A percentile compares a stretch with the other conserved stretches of the same genome.
Conservation (phyloP, 2,329 filamentous ascomycete species). For the Davidsoniella neocaledoniae region DNA sequence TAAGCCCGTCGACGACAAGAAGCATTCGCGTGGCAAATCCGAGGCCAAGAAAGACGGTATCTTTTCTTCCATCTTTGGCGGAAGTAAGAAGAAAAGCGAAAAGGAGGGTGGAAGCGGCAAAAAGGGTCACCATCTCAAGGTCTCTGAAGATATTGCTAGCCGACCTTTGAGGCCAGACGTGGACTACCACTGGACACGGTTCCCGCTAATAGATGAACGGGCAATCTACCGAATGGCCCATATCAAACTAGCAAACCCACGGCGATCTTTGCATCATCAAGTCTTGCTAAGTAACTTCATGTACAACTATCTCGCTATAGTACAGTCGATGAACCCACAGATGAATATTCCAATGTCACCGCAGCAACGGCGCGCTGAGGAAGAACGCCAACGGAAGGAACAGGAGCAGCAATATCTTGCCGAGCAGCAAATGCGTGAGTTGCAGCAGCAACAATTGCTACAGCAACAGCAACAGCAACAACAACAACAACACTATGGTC, state of each 20-base stretch:
- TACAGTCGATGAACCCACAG: conserved; percentile 96
- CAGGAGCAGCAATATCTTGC: conserved; percentile 32
- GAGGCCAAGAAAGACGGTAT: conserved; percentile 79
- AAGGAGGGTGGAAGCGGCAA: conserved; percentile 48
- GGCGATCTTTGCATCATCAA: conserved; percentile 80
- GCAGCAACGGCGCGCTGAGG: conserved; percentile 48
- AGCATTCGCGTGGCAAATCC: conserved; percentile 64
- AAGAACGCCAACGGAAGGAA: conserved; percentile 34
- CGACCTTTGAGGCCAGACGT: conserved; percentile 67
- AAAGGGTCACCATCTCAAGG: conserved; percentile 55
- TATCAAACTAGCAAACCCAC: conserved; percentile 95
- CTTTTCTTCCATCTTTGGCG: conserved; percentile 87
- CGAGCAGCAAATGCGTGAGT: conserved; percentile 27
- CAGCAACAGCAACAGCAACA: conserved; percentile 27
- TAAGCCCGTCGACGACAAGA: conserved; percentile 68
- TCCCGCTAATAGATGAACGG: conserved; percentile 85
- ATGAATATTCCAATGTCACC: conserved; percentile 78
- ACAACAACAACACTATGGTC: conserved; percentile 19
- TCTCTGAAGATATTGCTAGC: conserved; percentile 63
- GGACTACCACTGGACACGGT: conserved; percentile 91
- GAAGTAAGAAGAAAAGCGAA: conserved; percentile 72
- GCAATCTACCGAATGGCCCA: conserved; percentile 98
- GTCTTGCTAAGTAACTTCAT: conserved; percentile 97
- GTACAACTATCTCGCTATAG: conserved; percentile 97
- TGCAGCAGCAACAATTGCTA: conserved; percentile 27